Evolutionary conservation across 2,329 filamentous ascomycete species (phyloP), one percentile per base, ranked within the genome.

Genomic region (Claviceps africana): DNA sequence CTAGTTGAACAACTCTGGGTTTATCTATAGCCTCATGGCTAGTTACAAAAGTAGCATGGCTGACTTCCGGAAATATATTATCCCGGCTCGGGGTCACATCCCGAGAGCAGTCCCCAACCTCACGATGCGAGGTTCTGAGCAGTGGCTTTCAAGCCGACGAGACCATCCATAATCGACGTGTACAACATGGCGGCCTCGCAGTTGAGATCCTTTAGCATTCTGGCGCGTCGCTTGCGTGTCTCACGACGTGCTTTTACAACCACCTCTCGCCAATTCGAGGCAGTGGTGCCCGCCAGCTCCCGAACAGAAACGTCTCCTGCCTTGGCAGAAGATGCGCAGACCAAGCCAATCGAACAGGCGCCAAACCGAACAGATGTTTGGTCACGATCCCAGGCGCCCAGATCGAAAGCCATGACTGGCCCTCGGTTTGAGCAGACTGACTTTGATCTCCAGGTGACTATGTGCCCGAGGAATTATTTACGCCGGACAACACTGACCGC

Each of bases 381-480:
- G 93, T 88, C 88, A 56, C 73, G 81, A 64, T 95, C 82, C 72
- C 93, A 98, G 77, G 81, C 81, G 69, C 82, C 88, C 40, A 78
- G 91, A 62, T 78, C 81, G 51, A 71, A 82, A 68, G 93, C 89
- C 51, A 98, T 98, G 91, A 82, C 82, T 43, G 93, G 93, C 43
- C 93, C 93, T 58, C 78, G 91, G 61, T 98, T 98, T 64, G 93
- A 98, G 76, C 91, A 97, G 81, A 97, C 88, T 35, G 88, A 95
- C 64, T 91, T 97, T 72, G 81, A 84, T 61, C 72, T 85, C 59
- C 93, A 98, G 86, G 91, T 96, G 75, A 60, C 81, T 15, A 43
- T 28, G 31, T 46, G 35, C 48, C 46, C 57, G 33, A 49, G 11
- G 47, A 19, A 17, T 33, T 13, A 9, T 15, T 15, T n/a, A 48